Base-by-base conservation (phyloP, 257 asterid species). In the Lycium barbarum region DNA sequence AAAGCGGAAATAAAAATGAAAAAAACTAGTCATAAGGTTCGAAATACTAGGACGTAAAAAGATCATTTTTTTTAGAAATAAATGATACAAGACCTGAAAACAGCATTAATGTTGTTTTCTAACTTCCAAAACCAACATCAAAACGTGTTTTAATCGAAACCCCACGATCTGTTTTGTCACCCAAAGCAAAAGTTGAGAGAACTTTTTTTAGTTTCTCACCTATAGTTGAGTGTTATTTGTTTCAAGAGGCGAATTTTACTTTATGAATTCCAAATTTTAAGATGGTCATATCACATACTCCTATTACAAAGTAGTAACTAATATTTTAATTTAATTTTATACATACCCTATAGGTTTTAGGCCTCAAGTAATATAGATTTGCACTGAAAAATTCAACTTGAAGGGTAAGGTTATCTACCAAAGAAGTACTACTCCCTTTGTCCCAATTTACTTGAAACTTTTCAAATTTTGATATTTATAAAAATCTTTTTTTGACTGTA, bases 61-160 rank as follows among this genome's bases (percentile, higher is more conserved):
- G 20, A 66, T 35, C 7, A 36, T 20, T 13, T 12, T n/a, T 49
- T 13, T 12, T 49, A 7, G 14, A 74, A 53, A 11, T 0, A 2
- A 26, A 15, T 6, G 63, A 51, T n/a, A 26, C 26, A 4, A 26
- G 57, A 7, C 22, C 12, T 12, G 51, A 76, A 51, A 76, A 54
- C 82, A 78, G 49, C 49, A 78, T 78, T 74, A 13, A 76, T 45
- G 65, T n/a, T 53, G 65, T 53, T 78, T 78, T 7, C 82, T 7
- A 78, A 78, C 82, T 51, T 26, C 65, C 82, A 22, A 51, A 76
- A 76, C 65, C 2, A 51, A n/a, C 47, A 20, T 13, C 47, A 53
- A 76, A 53, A 76, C 49, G 63, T 76, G 49, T 51, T 53, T 22
- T 51, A 76, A 76, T 47, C 14, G 82, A 76, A 76, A 51, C 22